Conservation (phyloP, 768 basidiomycete genomes). For the Pisolithus orientalis region DNA sequence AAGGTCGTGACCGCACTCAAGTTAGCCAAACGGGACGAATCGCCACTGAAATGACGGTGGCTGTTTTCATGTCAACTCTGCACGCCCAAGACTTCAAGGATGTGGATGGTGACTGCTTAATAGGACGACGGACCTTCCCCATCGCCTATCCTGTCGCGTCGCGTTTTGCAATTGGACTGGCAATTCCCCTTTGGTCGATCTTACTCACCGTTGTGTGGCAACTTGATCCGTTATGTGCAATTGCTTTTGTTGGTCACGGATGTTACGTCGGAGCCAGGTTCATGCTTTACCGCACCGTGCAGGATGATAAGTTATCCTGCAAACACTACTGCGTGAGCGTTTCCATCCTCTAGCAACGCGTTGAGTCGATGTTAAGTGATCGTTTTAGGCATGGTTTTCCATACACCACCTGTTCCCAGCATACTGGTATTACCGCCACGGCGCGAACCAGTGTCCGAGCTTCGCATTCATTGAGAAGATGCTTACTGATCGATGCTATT, state of each 20-base stretch:
- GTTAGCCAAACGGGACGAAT: conserved; percentile 5
- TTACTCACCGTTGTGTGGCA: conserved; percentile 15
- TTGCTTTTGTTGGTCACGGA: conserved; percentile 13
- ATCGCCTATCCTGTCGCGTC: conserved; percentile 29
- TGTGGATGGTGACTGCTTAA: conserved; percentile 30
- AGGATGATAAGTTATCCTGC: conserved; percentile 18
- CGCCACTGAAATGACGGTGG: conserved; percentile 22
- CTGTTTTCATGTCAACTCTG: conserved; percentile 28
- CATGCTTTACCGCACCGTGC: conserved; percentile 10
- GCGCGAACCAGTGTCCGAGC: not conserved
- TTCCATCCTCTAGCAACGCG: not conserved
- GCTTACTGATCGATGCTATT: no score
- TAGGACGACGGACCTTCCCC: conserved; percentile 34
- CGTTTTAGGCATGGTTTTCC: conserved; percentile 10
- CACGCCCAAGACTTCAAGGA: conserved; percentile 31
- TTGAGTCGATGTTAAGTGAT: not conserved
- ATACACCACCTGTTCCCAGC: conserved; percentile 11
- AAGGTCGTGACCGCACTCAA: conserved; percentile 12
- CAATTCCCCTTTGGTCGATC: conserved; percentile 21
- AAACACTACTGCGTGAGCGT: conserved; percentile 16
- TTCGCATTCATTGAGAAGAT: not conserved
- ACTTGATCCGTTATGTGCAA: conserved; percentile 8
- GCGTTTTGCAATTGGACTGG: conserved; percentile 12
- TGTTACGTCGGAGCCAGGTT: conserved; percentile 14
- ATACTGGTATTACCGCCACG: conserved; percentile 5